A percentile compares a stretch with the other conserved stretches of the same genome.
phyloP scores from a whole-genome alignment of 768 basidiomycete genomes.

The Tylopilus sp. region DNA sequence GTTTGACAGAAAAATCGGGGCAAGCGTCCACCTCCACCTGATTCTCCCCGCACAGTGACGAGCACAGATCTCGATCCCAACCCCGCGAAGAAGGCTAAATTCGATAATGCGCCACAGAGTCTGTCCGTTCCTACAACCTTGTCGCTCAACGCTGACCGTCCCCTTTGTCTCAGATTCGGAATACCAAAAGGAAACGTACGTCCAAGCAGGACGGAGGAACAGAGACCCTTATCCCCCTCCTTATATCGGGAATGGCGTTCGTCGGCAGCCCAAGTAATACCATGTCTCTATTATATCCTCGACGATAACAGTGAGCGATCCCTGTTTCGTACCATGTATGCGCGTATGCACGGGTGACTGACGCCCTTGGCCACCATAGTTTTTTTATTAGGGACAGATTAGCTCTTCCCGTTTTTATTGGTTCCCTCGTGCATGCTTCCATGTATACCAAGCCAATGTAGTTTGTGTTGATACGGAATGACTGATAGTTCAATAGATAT shows the following conservation, averaged over 20 bases:
- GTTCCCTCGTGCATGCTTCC: not conserved
- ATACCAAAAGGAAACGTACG: constrained; percentile 43
- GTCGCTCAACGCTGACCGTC: not conserved
- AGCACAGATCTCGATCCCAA: constrained; percentile 32
- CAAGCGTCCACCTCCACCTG: constrained; percentile 48
- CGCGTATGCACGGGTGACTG: constrained; percentile 6
- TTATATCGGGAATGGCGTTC: constrained; percentile 35
- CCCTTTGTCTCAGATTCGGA: constrained; percentile 4
- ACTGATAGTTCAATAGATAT: not conserved
- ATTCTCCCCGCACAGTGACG: constrained; percentile 32
- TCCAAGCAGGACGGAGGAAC: constrained; percentile 27
- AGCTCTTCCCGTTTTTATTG: not conserved
- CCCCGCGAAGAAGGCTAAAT: constrained; percentile 40
- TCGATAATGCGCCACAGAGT: constrained; percentile 32
- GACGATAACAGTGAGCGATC: constrained; percentile 12
- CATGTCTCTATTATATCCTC: not conserved
- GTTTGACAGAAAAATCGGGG: constrained; percentile 58
- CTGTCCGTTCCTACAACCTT: constrained; percentile 9
- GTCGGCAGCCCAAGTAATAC: constrained; percentile 42
- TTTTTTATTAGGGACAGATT: constrained; percentile 1
- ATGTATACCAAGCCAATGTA: constrained; percentile 14
- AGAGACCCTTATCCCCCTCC: too few relatives aligned
- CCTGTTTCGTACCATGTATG: not conserved
- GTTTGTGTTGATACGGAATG: not conserved
- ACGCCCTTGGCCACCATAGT: not conserved